Evolutionary conservation across 352 stramenopile genomes (phyloP).

Genomic region (Globisporangium irregulare): DNA sequence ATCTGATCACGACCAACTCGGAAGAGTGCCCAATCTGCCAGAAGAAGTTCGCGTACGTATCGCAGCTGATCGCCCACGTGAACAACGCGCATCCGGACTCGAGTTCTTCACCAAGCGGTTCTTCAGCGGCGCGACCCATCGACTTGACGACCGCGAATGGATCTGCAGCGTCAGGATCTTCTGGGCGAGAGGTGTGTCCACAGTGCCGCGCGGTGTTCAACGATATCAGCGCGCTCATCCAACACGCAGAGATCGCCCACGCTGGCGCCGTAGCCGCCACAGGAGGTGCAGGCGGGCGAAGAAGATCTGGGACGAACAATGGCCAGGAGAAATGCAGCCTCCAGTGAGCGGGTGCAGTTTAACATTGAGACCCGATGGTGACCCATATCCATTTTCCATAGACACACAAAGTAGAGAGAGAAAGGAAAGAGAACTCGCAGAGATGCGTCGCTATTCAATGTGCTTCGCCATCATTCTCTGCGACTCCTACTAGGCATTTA

Average conservation of each 20-base stretch:
- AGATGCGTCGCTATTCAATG: constrained; percentile 4
- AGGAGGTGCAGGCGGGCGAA: constrained; percentile 8
- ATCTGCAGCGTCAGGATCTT: not conserved
- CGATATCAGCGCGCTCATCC: constrained; percentile 53
- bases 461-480: not conserved
- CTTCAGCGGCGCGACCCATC: not conserved
- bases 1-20: constrained; percentile 33
- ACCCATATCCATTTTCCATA: not conserved
- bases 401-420: not conserved
- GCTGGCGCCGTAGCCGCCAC: constrained; percentile 17
- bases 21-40: constrained; percentile 75
- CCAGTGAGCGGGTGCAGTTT: constrained; percentile 2
- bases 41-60: constrained; percentile 68
- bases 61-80: constrained; percentile 71
- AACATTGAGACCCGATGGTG: not conserved
- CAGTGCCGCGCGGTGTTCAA: constrained; percentile 58
- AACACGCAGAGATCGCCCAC: constrained; percentile 58
- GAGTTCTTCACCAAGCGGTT: constrained; percentile 4
- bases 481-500: constrained; percentile 2
- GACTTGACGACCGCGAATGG: constrained; percentile 5
- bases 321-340: constrained; percentile 55
- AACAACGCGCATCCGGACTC: constrained; percentile 63
- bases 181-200: constrained; percentile 57
- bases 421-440: not conserved
- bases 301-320: constrained; percentile 11